Base-by-base conservation (phyloP, 2,329 filamentous ascomycete genomes). In the Sclerotinia borealis region DNA sequence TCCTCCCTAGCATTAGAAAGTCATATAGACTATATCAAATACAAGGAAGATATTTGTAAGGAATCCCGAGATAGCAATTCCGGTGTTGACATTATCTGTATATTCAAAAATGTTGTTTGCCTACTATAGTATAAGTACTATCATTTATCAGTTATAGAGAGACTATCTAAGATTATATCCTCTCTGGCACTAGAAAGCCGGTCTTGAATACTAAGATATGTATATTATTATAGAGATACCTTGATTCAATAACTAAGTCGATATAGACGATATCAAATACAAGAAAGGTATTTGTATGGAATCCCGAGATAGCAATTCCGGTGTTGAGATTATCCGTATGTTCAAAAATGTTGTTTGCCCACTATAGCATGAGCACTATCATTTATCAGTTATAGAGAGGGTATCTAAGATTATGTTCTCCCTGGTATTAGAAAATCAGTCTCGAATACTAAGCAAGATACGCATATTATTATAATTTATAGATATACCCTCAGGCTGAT, bases 21-120 rank as follows among this genome's bases (percentile, higher is more conserved):
- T 56, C 27, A 34, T 45, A 5, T 25, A 39, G 6, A 56, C 39
- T 29, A 22, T 37, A 22, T 56, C 54, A 43, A 56, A 45, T 19
- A 56, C 27, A 15, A 56, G 54, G 22, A 55, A 56, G 6, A 37
- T 56, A 45, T 56, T 56, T 27, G 54, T 56, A 13, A 56, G 54
- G 5, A 56, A 43, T 13, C 39, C 54, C 2, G 54, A 43, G 13
- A 6, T 22, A 6, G 22, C 22, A 34, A 22, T 41, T 3, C 27
- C 39, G 27, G 29, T 8, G 10, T 31, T 13, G 9, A 45, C 17
- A 8, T 45, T 7, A 25, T 4, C 37, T 41, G 2, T 34, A 45
- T 43, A 43, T 31, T 39, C 19, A 15, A n/a, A n/a, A n/a, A n/a
- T n/a, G n/a, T n/a, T n/a, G n/a, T n/a, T n/a, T n/a, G n/a, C n/a